These are phyloP conservation scores for Calonectria fujianensis DNA, from an alignment of 2,329 filamentous ascomycete species.

Conservation along the genomic window DNA sequence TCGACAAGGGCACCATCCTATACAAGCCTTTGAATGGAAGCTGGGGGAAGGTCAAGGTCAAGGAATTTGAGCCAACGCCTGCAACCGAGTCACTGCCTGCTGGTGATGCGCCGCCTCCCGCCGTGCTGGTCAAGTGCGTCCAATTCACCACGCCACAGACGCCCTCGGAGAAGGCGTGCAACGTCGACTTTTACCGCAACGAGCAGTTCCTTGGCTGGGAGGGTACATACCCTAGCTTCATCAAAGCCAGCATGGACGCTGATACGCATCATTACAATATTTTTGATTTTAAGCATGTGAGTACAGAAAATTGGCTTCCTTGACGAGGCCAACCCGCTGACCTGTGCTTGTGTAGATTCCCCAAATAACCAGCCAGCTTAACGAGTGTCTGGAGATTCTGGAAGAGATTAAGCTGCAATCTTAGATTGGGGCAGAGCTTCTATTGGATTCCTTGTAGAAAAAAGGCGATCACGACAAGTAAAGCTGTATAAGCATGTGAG, in stretches of 20 bases:
- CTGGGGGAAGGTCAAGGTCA: conserved; percentile 44
- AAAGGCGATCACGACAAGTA: not conserved
- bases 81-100: conserved; percentile 7
- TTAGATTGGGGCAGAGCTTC: not conserved
- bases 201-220: conserved; percentile 56
- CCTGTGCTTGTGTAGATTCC: conserved; percentile 21
- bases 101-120: conserved; percentile 48
- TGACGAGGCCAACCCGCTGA: no score
- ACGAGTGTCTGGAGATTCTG: conserved; percentile 22
- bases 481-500: not conserved
- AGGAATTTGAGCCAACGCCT: conserved; percentile 28
- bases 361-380: conserved; percentile 15
- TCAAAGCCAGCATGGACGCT: conserved; percentile 55
- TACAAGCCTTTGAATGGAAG: conserved; percentile 47
- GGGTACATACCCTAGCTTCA: conserved; percentile 53
- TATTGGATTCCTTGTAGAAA: not conserved
- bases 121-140: conserved; percentile 51
- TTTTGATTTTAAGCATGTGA: conserved; percentile 49
- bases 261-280: conserved; percentile 55
- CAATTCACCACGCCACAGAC: conserved; percentile 31
- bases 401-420: conserved; percentile 20
- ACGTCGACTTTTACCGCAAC: conserved; percentile 53
- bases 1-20: conserved; percentile 46
- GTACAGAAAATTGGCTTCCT: not conserved
- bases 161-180: conserved; percentile 32